These are phyloP conservation scores for Teunomyces aglyptinius DNA, from an alignment of 805 yeast genomes.

Conservation along the genomic window DNA sequence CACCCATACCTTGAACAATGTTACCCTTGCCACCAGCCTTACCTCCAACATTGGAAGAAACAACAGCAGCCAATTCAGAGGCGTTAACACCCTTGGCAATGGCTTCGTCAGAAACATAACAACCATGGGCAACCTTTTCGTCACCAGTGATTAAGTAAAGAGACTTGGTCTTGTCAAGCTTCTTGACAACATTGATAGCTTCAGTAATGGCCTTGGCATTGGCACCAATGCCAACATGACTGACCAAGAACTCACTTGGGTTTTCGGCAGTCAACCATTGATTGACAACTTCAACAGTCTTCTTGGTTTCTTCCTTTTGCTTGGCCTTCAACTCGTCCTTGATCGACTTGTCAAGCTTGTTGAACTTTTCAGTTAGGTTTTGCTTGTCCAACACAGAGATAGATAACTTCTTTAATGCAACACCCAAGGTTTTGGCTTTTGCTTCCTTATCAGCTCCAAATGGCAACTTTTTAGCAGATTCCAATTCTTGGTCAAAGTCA, in stretches of 20 bases:
- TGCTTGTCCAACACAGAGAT: slow-evolving; percentile 82
- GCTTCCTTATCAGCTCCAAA: slow-evolving; percentile 80
- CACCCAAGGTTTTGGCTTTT: slow-evolving; percentile 79
- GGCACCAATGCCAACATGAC: slow-evolving; percentile 66
- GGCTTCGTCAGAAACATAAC: slow-evolving; percentile 75
- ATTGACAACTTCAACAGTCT: slow-evolving; percentile 74
- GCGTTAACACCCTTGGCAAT: slow-evolving; percentile 70
- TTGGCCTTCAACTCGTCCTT: slow-evolving; percentile 84
- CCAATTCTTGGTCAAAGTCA: slow-evolving; percentile 64
- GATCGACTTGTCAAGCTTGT: slow-evolving; percentile 76
- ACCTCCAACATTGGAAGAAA: slow-evolving; percentile 81
- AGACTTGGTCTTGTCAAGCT: slow-evolving; percentile 69
- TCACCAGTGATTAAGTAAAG: slow-evolving; percentile 77
- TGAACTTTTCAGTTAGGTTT: slow-evolving; percentile 69
- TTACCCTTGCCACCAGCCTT: slow-evolving; percentile 98
- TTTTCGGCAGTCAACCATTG: slow-evolving; percentile 55
- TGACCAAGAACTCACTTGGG: slow-evolving; percentile 58
- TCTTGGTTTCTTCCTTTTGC: slow-evolving; percentile 85
- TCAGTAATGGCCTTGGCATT: slow-evolving; percentile 95
- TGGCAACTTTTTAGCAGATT: slow-evolving; percentile 57
- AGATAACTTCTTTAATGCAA: slow-evolving; percentile 73
- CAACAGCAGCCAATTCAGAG: slow-evolving; percentile 69
- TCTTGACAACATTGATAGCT: slow-evolving; percentile 80
- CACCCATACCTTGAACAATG: slow-evolving; percentile 96
- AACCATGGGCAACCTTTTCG: slow-evolving; percentile 91